Percentiles rank a stretch among this genome's conserved stretches.
Conservation (phyloP, 345 rosid species). For the Lagerstroemia speciosa region DNA sequence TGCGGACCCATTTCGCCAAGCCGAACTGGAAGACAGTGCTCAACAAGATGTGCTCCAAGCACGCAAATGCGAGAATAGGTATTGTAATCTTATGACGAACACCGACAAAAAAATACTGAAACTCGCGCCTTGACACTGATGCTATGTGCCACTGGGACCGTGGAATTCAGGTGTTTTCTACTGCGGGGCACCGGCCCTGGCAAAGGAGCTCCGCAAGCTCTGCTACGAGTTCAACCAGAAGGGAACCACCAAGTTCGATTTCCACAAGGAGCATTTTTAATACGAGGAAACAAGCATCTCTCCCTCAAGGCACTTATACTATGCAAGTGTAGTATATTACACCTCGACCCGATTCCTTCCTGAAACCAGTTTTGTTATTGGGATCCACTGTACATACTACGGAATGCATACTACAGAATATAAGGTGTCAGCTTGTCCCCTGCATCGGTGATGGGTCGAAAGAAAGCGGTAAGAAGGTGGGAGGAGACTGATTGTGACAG, state of each 20-base stretch:
- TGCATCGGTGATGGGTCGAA: not conserved
- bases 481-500: not conserved
- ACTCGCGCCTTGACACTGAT: not conserved
- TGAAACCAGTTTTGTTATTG: not conserved
- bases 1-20: conserved; percentile 91
- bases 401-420: too few species aligned
- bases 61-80: conserved; percentile 85
- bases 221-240: conserved; percentile 89
- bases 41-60: conserved; percentile 79
- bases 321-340: not conserved
- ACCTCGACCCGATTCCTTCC: not conserved
- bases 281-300: not conserved
- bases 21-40: conserved; percentile 94
- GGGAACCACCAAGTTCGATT: conserved; percentile 87
- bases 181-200: conserved; percentile 93
- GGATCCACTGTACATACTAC: conserved; percentile 2
- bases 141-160: not conserved
- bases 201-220: conserved; percentile 81
- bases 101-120: not conserved
- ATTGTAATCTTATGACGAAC: not conserved
- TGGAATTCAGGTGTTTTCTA: conserved; percentile 77
- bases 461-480: not conserved
- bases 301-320: not conserved
- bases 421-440: not conserved
- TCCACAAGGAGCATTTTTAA: conserved; percentile 94